Conservation (phyloP, 192 early-diverging fungal genomes). For the Coemansia aciculifera region DNA sequence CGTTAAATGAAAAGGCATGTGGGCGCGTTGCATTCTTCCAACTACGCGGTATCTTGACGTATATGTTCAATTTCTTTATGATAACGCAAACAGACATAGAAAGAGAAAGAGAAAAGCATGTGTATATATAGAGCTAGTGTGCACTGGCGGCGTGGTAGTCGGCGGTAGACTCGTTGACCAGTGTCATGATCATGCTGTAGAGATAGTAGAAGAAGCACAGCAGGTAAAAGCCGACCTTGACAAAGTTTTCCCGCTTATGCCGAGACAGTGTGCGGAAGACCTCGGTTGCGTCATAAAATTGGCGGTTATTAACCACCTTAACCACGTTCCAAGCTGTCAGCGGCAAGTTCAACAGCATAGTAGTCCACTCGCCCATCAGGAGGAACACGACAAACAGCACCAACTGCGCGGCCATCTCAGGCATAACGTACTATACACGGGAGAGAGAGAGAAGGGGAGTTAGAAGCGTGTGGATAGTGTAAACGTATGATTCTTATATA, state of each 20-base stretch:
- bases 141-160: slow-evolving; percentile 30
- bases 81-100: slow-evolving; percentile 1
- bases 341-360: slow-evolving; percentile 82
- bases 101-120: not conserved
- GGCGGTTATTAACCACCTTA: slow-evolving; percentile 80
- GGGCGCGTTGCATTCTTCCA: not conserved
- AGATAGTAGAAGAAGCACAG: slow-evolving; percentile 93
- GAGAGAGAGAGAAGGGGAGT: not conserved
- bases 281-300: slow-evolving; percentile 97
- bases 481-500: not conserved
- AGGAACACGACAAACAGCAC: slow-evolving; percentile 83
- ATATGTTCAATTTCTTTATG: slow-evolving; percentile 3
- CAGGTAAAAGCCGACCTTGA: slow-evolving; percentile 96
- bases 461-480: slow-evolving; percentile 8
- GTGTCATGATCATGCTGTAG: slow-evolving; percentile 68
- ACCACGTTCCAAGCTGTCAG: slow-evolving; percentile 83
- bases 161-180: slow-evolving; percentile 55
- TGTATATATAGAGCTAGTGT: slow-evolving; percentile 12
- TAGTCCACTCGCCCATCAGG: slow-evolving; percentile 85
- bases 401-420: slow-evolving; percentile 84
- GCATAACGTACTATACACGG: slow-evolving; percentile 82
- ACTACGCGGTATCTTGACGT: not conserved
- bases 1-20: not conserved
- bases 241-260: slow-evolving; percentile 96
- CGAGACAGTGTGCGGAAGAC: slow-evolving; percentile 91